Evolutionary conservation across 139 green algal genomes (phyloP), one percentile per base, ranked within the genome.

Genomic region (Monoraphidium neglectum): DNA sequence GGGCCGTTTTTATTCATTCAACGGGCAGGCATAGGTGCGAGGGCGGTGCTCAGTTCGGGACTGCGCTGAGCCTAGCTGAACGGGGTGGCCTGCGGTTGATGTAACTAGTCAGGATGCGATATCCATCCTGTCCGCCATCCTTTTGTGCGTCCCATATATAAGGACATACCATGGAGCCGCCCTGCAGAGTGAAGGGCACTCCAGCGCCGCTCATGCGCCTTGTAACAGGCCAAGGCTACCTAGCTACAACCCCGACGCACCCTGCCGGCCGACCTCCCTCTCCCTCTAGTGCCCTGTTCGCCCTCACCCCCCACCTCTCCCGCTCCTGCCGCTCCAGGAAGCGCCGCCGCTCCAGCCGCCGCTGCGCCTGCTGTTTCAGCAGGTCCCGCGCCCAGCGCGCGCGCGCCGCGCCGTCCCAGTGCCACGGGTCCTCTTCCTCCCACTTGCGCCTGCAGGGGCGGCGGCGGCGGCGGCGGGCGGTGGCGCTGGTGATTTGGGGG

Each of bases 371-470:
- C 68, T 46, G 56, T 40, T 35, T 71, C 18, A 73, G 72, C 28
- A 78, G 40, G 12, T 53, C 54, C 56, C 74, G 60, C 13, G 59
- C 74, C 88, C 83, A 89, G 32, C 57, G 67, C 37, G 63, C 68
- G n/a, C 89, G 83, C 59, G 86, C 82, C 18, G 61, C 38, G 13
- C 74, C 70, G 16, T 88, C 69, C 88, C 90, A 95, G 56, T 76
- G 69, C 86, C 88, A 92, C 0, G 70, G 67, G 74, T 90, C 84
- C 10, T 91, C 88, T n/a, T 78, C 72, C 76, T 90, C 83, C 88
- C 93, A 89, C 36, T 68, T 86, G 57, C 63, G 82, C 91, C n/a
- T n/a, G n/a, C n/a, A n/a, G n/a, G n/a, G n/a, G n/a, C n/a, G n/a
- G n/a, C n/a, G n/a, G n/a, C n/a, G n/a, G n/a, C n/a, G n/a, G n/a